Evolutionary conservation across 2,329 filamentous ascomycete genomes (phyloP).

Genomic region (Periglandula ipomoeae): DNA sequence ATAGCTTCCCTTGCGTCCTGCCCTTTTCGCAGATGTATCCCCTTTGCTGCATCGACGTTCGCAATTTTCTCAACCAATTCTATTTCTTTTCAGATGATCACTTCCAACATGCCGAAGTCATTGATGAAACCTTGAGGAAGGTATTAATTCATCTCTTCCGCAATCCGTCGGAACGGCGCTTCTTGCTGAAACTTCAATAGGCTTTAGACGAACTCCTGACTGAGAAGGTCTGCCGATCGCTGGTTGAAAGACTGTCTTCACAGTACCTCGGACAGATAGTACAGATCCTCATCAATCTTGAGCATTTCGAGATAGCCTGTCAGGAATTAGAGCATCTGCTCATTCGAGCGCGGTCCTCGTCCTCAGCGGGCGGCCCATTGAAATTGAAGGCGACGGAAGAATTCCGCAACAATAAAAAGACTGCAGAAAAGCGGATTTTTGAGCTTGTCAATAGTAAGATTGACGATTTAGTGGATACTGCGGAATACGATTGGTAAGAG

Average conservation of each 20-base stretch:
- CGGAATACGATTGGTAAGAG: constrained; percentile 82
- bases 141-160: constrained; percentile 28
- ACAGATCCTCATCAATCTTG: constrained; percentile 93
- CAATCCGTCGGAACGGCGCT: not conserved
- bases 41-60: constrained; percentile 93
- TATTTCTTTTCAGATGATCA: constrained; percentile 97
- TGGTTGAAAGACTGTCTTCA: constrained; percentile 79
- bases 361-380: constrained; percentile 70
- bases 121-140: constrained; percentile 82
- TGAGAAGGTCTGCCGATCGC: constrained; percentile 79
- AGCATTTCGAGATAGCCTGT: constrained; percentile 93
- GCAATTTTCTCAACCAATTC: constrained; percentile 96
- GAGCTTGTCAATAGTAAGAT: constrained; percentile 98
- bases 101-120: constrained; percentile 80
- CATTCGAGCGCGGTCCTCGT: constrained; percentile 74
- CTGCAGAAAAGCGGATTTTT: constrained; percentile 94
- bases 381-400: constrained; percentile 74
- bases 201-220: constrained; percentile 92
- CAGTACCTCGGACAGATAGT: constrained; percentile 97
- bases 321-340: constrained; percentile 80
- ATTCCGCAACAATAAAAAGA: constrained; percentile 87
- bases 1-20: constrained; percentile 83
- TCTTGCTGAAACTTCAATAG: constrained; percentile 28
- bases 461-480: constrained; percentile 91
- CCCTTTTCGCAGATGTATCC: constrained; percentile 99